Evolutionary conservation across 208 protist genomes (phyloP).

Genomic region (Trypanosoma melophagium): DNA sequence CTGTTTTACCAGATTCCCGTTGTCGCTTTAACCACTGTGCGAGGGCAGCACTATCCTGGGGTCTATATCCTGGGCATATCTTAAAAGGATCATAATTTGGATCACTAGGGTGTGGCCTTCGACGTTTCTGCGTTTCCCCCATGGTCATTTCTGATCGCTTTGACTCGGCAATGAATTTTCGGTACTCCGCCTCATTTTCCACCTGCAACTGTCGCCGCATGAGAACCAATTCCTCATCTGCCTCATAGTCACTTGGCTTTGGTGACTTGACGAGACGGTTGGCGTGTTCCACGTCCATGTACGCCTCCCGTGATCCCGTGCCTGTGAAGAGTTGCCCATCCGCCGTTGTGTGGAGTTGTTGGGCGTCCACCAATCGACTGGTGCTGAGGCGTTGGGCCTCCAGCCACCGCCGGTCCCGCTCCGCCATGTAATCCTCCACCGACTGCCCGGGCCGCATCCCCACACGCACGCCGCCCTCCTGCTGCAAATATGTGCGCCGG

Average conservation of each 20-base stretch:
- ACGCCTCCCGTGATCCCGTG: slow-evolving; percentile 46
- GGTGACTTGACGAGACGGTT: slow-evolving; percentile 64
- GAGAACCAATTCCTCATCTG: slow-evolving; percentile 78
- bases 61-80: slow-evolving; percentile 80
- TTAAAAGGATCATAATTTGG: slow-evolving; percentile 89
- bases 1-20: slow-evolving; percentile 75
- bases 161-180: slow-evolving; percentile 81
- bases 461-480: slow-evolving; percentile 77
- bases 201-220: slow-evolving; percentile 85
- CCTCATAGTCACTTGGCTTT: slow-evolving; percentile 69
- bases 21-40: slow-evolving; percentile 89
- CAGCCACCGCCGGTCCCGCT: slow-evolving; percentile 80
- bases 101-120: slow-evolving; percentile 78
- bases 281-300: slow-evolving; percentile 70
- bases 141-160: slow-evolving; percentile 63
- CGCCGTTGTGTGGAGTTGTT: slow-evolving; percentile 55
- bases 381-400: slow-evolving; percentile 40
- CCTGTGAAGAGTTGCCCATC: slow-evolving; percentile 74
- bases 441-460: slow-evolving; percentile 82
- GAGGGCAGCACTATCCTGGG: slow-evolving; percentile 77
- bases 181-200: slow-evolving; percentile 86
- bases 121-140: slow-evolving; percentile 70
- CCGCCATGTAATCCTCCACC: slow-evolving; percentile 86
- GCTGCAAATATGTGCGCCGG: slow-evolving; percentile 55
- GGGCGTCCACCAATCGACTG: slow-evolving; percentile 37